Conservation (phyloP, 495 filamentous ascomycete genomes). For the Letharia lupina region DNA sequence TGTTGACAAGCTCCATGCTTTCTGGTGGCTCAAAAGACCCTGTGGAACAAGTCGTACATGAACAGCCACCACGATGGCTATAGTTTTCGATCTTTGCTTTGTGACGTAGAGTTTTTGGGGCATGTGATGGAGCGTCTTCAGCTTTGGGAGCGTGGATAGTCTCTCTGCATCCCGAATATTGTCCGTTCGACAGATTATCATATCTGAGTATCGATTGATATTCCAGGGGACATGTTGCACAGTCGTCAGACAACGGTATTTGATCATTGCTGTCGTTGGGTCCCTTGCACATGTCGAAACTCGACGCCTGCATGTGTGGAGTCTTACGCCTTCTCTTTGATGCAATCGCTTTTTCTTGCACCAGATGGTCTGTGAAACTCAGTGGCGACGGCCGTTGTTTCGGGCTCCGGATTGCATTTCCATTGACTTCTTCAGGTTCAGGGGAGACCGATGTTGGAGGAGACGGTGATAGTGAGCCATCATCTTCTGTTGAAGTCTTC, state of each 20-base stretch:
- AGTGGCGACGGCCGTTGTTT: neutral
- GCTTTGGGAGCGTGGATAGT: neutral
- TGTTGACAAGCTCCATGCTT: neutral
- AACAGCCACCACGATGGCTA: neutral
- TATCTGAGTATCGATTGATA: neutral
- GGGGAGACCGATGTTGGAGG: neutral
- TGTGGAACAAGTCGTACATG: neutral
- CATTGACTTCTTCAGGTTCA: neutral
- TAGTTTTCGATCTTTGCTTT: neutral
- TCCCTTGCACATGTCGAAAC: neutral
- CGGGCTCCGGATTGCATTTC: neutral
- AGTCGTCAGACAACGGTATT: neutral
- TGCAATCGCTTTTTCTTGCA: neutral
- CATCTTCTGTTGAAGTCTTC: neutral
- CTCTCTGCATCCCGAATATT: neutral
- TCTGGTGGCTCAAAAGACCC: neutral
- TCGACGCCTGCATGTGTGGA: neutral
- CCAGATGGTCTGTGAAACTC: neutral
- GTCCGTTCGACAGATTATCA: neutral
- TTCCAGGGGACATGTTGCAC: neutral
- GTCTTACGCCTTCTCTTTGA: neutral
- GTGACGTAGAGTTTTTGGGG: neutral
- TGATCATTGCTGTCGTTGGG: neutral
- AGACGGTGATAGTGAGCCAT: neutral
- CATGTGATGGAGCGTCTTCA: neutral